Evolutionary conservation across 192 early-diverging fungal species (phyloP), one percentile per base, ranked within the genome.

Genomic region (Entomortierella parvispora): DNA sequence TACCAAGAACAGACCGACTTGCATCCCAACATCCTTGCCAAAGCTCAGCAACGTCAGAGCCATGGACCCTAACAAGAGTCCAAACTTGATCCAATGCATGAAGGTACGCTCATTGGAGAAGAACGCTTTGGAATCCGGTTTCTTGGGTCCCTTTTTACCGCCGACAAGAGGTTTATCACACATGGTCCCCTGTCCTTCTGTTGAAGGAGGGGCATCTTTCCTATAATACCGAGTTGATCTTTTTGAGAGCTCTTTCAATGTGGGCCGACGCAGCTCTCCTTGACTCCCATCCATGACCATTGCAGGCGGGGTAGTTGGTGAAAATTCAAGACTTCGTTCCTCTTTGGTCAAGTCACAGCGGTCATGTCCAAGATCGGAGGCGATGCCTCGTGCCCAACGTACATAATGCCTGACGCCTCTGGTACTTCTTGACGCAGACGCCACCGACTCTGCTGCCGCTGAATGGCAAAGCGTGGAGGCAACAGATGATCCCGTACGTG

Each of bases 101-200:
- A 93, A 94, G 1, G 94, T 96, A 55, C 94, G 87, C 81, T 96
- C 94, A 80, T 96, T 96, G 34, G 93, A 91, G 81, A 96, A 95
- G 79, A 93, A 93, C 51, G 90, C 86, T 62, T 96, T 96, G 18
- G 89, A 87, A 20, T 88, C 82, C 0, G 69, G 57, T 31, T 31
- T 45, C n/a, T 40, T 53, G 11, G 67, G 54, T 0, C 61, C 23
- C 7, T 64, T 76, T 14, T 40, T 40, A 5, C 12, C 12, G 37
- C 37, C 37, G 12, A 5, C 37, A 40, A n/a, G n/a, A n/a, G n/a
- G n/a, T n/a, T n/a, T n/a, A n/a, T n/a, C n/a, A n/a, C n/a, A n/a
- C n/a, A n/a, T n/a, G 37, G 5, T 40, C 37, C 37, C 37, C 5
- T 40, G 7, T 5, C 37, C 37, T 40, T 12, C 37, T 40, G 12